Percentiles rank a stretch among this genome's conserved stretches.
These are phyloP conservation scores for Pinus tabuliformis DNA, from an alignment of 75 land plant genomes.

Conservation along the genomic window DNA sequence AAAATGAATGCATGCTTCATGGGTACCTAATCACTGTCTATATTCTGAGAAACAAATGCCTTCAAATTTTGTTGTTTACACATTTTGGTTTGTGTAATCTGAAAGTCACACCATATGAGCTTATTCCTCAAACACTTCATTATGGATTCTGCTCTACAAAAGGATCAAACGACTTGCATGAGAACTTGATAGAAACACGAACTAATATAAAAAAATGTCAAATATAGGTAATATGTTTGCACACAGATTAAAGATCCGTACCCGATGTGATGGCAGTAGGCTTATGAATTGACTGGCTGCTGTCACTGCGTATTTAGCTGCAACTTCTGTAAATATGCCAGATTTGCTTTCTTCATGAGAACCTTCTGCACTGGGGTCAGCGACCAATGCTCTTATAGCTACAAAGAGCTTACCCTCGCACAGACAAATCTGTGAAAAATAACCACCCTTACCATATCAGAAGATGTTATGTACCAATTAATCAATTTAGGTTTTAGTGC, in stretches of 20 bases:
- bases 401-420: constrained; percentile 40
- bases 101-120: background rate
- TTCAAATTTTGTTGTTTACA: background rate
- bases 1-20: too few relatives aligned
- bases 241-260: background rate
- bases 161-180: background rate
- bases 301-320: constrained; percentile 47
- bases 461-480: background rate
- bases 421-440: constrained; percentile 1
- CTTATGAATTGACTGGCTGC: constrained; percentile 19
- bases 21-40: too few relatives aligned
- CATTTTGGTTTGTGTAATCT: background rate
- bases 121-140: background rate
- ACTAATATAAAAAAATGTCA: background rate
- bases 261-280: background rate
- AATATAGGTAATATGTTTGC: background rate
- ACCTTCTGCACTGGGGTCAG: constrained; percentile 23
- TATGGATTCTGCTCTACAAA: background rate
- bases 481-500: background rate
- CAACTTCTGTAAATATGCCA: constrained; percentile 19
- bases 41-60: too few relatives aligned
- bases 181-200: background rate
- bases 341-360: constrained; percentile 35
- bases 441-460: background rate
- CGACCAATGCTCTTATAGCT: constrained; percentile 43